Conservation (phyloP, 2,329 filamentous ascomycete genomes). For the Colletotrichum eremochloae region DNA sequence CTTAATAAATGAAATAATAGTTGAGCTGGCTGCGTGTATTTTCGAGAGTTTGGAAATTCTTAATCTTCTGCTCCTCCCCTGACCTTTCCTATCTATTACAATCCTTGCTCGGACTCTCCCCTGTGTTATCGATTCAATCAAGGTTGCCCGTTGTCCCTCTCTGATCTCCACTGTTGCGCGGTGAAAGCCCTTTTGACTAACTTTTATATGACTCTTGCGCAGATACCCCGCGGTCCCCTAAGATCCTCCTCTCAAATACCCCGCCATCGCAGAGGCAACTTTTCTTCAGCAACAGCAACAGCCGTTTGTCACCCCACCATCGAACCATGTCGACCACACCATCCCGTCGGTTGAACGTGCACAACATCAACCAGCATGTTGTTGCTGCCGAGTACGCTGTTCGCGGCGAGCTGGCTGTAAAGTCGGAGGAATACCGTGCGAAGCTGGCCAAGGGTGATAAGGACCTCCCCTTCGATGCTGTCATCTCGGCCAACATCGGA, state of each 20-base stretch:
- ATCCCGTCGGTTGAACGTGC: conserved; percentile 71
- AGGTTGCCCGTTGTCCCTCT: conserved; percentile 17
- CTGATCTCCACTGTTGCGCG: conserved; percentile 37
- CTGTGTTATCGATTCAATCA: conserved; percentile 3
- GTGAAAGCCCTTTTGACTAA: conserved; percentile 38
- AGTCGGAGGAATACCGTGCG: conserved; percentile 90
- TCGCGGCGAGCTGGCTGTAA: conserved; percentile 93
- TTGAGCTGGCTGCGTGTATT: conserved; percentile 23
- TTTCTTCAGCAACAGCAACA: conserved; percentile 40
- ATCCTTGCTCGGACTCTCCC: conserved; percentile 15
- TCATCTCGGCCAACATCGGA: conserved; percentile 98
- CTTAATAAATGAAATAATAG: conserved; percentile 31
- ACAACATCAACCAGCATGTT: conserved; percentile 94
- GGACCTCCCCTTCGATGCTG: conserved; percentile 84
- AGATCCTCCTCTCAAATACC: conserved; percentile 37
- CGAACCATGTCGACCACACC: conserved; percentile 55
- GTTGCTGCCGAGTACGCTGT: conserved; percentile 94
- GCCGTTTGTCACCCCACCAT: conserved; percentile 41
- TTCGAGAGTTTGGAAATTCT: conserved; percentile 5
- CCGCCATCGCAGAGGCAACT: conserved; percentile 41
- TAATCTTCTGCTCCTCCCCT: neutral
- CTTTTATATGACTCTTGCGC: conserved; percentile 41
- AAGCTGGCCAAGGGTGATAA: conserved; percentile 72
- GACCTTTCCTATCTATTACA: neutral
- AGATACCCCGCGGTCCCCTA: conserved; percentile 43